Conservation (phyloP, 495 filamentous ascomycete species). For the Aspergillus conjunctus region DNA sequence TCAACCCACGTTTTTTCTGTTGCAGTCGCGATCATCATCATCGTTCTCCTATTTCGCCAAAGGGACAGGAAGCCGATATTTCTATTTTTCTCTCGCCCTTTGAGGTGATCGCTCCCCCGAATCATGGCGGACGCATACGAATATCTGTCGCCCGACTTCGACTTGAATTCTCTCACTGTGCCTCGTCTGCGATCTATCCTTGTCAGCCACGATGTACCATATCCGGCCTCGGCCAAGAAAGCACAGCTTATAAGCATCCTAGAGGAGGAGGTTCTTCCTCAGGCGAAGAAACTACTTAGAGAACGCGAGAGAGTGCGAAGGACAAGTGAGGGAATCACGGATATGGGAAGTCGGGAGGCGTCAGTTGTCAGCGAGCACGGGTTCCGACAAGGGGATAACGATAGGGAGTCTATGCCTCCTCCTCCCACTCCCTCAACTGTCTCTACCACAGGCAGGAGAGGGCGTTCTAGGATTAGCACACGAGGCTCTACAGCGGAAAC, state of each 20-base stretch:
- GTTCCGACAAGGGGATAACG: conserved; percentile 33
- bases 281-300: conserved; percentile 72
- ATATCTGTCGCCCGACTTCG: conserved; percentile 83
- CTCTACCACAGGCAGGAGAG: conserved; percentile 44
- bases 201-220: conserved; percentile 79
- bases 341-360: conserved; percentile 64
- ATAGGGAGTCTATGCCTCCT: conserved; percentile 46
- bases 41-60: not conserved
- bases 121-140: conserved; percentile 71
- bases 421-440: conserved; percentile 50
- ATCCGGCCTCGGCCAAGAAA: conserved; percentile 87
- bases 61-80: not conserved
- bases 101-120: conserved; percentile 19
- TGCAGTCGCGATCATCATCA: no score
- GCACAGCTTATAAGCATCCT: conserved; percentile 81
- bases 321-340: conserved; percentile 80
- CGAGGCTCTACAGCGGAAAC: conserved; percentile 41
- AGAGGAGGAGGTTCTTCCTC: conserved; percentile 74
- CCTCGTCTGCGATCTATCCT: conserved; percentile 86
- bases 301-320: conserved; percentile 74
- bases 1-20: conserved; percentile 3
- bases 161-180: conserved; percentile 78
- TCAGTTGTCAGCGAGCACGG: conserved; percentile 49
- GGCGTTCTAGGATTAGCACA: conserved; percentile 42
- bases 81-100: not conserved